Evolutionary conservation across 176 grass and related monocot species (phyloP).

Genomic region (Lolium perenne): DNA sequence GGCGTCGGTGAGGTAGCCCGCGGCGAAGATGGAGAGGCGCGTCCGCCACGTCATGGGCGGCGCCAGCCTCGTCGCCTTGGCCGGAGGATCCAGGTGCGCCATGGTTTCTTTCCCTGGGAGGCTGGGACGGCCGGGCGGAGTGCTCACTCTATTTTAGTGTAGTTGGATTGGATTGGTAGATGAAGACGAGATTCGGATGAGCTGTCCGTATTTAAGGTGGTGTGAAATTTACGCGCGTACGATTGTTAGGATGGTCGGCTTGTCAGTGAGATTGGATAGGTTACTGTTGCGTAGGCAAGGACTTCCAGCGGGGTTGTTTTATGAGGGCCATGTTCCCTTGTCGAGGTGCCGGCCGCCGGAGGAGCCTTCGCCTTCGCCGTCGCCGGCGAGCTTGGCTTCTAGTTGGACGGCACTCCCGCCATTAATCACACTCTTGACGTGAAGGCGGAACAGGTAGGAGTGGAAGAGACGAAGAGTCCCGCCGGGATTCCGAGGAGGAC

Average conservation of each 20-base stretch:
- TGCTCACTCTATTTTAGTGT: neutral
- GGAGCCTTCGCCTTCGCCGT: neutral
- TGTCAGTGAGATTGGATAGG: neutral
- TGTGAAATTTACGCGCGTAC: neutral
- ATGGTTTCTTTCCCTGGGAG: neutral
- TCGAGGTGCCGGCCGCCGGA: neutral
- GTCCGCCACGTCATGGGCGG: conserved; percentile 64
- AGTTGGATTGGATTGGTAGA: neutral
- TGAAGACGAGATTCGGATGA: neutral
- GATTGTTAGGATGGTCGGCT: neutral
- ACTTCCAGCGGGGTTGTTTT: conserved; percentile 1
- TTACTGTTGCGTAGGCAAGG: neutral
- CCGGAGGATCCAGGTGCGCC: neutral
- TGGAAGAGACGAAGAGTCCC: no score
- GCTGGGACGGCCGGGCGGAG: neutral
- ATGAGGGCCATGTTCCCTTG: neutral
- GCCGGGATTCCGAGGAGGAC: neutral
- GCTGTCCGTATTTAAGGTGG: neutral
- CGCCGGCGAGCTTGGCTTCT: neutral
- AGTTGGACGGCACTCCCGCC: neutral
- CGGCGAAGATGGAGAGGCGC: conserved; percentile 41
- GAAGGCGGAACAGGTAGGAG: neutral
- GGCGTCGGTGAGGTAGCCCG: conserved; percentile 48
- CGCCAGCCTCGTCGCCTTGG: conserved; percentile 21
- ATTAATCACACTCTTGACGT: conserved; percentile 12